Conservation (phyloP, 2,329 filamentous ascomycete genomes). For the Botrytis aclada region DNA sequence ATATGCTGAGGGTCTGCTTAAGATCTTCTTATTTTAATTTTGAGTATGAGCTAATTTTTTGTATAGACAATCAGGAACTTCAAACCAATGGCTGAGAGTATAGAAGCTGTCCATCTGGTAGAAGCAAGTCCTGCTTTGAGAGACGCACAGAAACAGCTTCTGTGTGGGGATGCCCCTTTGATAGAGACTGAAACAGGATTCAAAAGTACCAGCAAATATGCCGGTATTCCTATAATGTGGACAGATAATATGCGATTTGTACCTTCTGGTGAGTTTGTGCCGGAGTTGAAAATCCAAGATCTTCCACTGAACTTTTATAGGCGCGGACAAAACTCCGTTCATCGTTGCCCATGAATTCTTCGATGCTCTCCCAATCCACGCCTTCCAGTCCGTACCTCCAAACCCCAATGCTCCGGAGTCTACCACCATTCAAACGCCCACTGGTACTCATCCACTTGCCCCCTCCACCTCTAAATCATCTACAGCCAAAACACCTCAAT, state of each 20-base stretch:
- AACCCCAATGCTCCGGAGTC: conserved; percentile 39
- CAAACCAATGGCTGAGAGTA: conserved; percentile 68
- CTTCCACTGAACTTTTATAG: conserved; percentile 39
- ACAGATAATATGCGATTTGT: conserved; percentile 57
- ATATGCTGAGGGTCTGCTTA: conserved; percentile 75
- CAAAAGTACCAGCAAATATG: conserved; percentile 73
- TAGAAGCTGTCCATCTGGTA: conserved; percentile 89
- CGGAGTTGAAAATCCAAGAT: not conserved
- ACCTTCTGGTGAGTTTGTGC: conserved; percentile 23
- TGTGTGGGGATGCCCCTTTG: conserved; percentile 71
- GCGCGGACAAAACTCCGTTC: conserved; percentile 73
- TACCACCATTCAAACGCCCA: conserved; percentile 42
- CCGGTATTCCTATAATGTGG: conserved; percentile 76
- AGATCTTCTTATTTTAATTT: conserved; percentile 5
- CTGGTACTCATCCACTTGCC: conserved; percentile 42
- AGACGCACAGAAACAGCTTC: conserved; percentile 71
- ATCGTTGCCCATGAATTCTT: conserved; percentile 99
- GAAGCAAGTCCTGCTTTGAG: conserved; percentile 85
- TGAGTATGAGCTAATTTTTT: conserved; percentile 21
- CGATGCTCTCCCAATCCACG: conserved; percentile 93
- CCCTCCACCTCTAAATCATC: conserved; percentile 29
- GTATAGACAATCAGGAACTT: conserved; percentile 78
- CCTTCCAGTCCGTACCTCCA: conserved; percentile 74
- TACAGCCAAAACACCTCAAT: conserved; percentile 53
- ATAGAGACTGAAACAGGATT: conserved; percentile 70